Evolutionary conservation across 805 yeast species (phyloP).

Genomic region (Cyberlindnera mrakii): DNA sequence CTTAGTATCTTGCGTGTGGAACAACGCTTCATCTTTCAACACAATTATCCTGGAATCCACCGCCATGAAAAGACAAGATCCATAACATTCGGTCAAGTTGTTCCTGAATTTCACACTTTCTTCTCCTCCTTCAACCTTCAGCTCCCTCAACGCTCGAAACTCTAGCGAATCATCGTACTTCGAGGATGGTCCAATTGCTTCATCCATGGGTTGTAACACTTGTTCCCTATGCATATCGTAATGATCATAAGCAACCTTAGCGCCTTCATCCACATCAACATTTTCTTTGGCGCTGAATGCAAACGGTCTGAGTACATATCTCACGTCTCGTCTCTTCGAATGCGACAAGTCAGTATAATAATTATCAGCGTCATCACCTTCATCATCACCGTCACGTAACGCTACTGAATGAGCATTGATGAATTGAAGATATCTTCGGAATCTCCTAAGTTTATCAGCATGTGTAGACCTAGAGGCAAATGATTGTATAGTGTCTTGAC

Average conservation of each 20-base stretch:
- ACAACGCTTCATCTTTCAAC: constrained; percentile 3
- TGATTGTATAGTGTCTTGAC: background rate
- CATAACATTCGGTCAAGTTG: constrained; percentile 16
- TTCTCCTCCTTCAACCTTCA: background rate
- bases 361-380: constrained; percentile 11
- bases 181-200: constrained; percentile 1
- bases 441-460: constrained; percentile 13
- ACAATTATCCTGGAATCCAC: constrained; percentile 8
- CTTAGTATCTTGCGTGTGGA: constrained; percentile 5
- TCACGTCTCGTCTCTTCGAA: constrained; percentile 3
- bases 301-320: constrained; percentile 6
- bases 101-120: constrained; percentile 11
- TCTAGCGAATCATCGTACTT: constrained; percentile 14
- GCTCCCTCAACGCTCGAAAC: background rate
- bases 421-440: constrained; percentile 11
- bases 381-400: constrained; percentile 8
- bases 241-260: constrained; percentile 5
- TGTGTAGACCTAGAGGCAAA: constrained; percentile 3
- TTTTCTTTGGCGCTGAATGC: constrained; percentile 4
- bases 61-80: constrained; percentile 7
- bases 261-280: constrained; percentile 7
- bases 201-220: background rate
- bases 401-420: constrained; percentile 4
- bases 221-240: constrained; percentile 17
- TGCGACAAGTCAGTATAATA: constrained; percentile 13